phyloP scores from a whole-genome alignment of 352 stramenopile genomes.

The Phytophthora lateralis region DNA sequence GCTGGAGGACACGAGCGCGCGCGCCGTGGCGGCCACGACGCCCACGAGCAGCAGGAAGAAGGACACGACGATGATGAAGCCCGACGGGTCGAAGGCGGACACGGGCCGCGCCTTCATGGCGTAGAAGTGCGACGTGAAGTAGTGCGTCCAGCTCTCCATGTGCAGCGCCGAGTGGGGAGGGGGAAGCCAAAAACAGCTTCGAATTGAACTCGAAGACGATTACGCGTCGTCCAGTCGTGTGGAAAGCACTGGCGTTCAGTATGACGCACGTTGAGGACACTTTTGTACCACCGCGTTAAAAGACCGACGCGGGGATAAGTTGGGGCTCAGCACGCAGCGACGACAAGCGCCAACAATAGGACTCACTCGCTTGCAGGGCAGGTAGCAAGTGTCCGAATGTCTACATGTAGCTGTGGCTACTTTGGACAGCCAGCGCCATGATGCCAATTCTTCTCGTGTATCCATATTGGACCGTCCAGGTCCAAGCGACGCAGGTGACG shows the following conservation, averaged over 20 bases:
- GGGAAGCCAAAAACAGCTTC: not conserved
- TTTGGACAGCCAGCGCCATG: not conserved
- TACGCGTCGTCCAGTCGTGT: conserved; percentile 22
- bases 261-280: conserved; percentile 5
- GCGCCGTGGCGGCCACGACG: conserved; percentile 55
- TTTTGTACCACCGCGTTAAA: conserved; percentile 11
- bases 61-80: conserved; percentile 83
- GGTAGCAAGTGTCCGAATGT: not conserved
- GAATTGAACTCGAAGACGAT: conserved; percentile 14
- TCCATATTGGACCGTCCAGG: conserved; percentile 10
- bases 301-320: not conserved
- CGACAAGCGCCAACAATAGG: not conserved
- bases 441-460: conserved; percentile 7
- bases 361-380: not conserved
- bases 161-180: conserved; percentile 11
- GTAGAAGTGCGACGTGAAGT: conserved; percentile 87
- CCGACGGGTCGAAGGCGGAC: conserved; percentile 85
- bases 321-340: not conserved
- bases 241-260: conserved; percentile 19
- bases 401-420: not conserved
- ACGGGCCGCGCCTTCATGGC: conserved; percentile 82
- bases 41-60: conserved; percentile 71
- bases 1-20: conserved; percentile 45
- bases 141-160: conserved; percentile 75
- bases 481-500: not conserved